Conservation (phyloP, 345 rosid species). For the Rhodomyrtus tomentosa region DNA sequence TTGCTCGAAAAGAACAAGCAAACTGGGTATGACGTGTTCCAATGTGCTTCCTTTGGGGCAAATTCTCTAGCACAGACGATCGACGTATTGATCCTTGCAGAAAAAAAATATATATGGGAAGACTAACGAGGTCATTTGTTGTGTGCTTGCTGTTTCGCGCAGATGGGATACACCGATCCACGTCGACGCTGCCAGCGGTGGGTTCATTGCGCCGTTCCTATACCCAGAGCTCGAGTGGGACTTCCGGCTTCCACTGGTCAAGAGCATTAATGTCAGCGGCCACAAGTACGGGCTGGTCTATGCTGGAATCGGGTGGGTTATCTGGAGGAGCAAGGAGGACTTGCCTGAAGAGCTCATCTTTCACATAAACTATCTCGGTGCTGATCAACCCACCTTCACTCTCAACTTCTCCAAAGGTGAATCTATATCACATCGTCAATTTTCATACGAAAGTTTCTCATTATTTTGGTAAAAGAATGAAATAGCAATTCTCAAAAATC, state of each 20-base stretch:
- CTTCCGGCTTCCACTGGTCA: slow-evolving; percentile 78
- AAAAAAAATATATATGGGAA: neutral
- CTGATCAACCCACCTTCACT: slow-evolving; percentile 95
- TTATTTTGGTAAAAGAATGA: neutral
- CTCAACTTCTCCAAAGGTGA: slow-evolving; percentile 90
- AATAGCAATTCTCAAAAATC: neutral
- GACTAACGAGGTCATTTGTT: neutral
- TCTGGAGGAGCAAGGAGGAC: slow-evolving; percentile 77
- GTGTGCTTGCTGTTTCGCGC: neutral
- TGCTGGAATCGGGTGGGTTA: slow-evolving; percentile 93
- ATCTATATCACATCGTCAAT: neutral
- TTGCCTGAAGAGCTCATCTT: slow-evolving; percentile 93
- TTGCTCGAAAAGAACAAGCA: slow-evolving; percentile 51
- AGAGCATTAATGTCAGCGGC: slow-evolving; percentile 85
- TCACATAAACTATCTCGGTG: slow-evolving; percentile 87
- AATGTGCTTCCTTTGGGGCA: neutral
- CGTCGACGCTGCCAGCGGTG: slow-evolving; percentile 95
- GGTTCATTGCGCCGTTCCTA: slow-evolving; percentile 87
- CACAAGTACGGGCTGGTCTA: slow-evolving; percentile 89
- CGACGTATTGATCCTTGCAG: neutral
- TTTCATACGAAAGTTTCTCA: neutral
- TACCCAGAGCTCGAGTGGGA: slow-evolving; percentile 96
- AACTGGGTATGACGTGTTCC: slow-evolving; percentile 40
- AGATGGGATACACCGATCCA: slow-evolving; percentile 95
- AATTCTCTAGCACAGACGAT: neutral